phyloP scores from a whole-genome alignment of 169 alveolate species.

The Plasmodium berghei region DNA sequence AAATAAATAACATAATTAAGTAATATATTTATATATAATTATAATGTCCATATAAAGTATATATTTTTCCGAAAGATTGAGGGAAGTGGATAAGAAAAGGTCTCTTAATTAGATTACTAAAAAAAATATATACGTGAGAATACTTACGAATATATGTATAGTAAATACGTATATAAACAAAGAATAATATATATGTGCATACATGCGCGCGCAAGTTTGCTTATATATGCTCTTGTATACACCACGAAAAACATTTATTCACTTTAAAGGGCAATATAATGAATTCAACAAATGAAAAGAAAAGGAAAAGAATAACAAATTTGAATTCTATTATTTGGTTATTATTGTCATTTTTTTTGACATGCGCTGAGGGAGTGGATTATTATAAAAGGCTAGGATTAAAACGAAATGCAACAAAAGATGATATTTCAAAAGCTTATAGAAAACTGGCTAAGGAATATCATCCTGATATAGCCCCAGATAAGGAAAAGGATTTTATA shows the following conservation, averaged over 20 bases:
- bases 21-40: too few species aligned
- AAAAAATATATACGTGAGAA: too few species aligned
- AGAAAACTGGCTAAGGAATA: constrained; percentile 91
- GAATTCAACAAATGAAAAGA: constrained; percentile 34
- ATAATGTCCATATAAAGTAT: too few species aligned
- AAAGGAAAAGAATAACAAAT: constrained; percentile 31
- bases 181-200: neutral
- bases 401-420: constrained; percentile 88
- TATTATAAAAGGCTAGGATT: constrained; percentile 91
- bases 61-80: too few species aligned
- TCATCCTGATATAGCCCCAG: constrained; percentile 94
- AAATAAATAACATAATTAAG: too few species aligned
- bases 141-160: too few species aligned
- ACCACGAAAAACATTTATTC: neutral
- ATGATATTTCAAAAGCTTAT: constrained; percentile 94
- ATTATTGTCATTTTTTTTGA: constrained; percentile 47
- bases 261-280: constrained; percentile 1
- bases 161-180: too few species aligned
- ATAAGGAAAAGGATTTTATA: constrained; percentile 90
- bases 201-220: neutral
- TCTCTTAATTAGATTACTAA: too few species aligned
- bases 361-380: constrained; percentile 80
- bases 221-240: neutral
- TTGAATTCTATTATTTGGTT: constrained; percentile 33
- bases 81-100: too few species aligned